Evolutionary conservation across 164 flowering plant species (phyloP), one percentile per base, ranked within the genome.

Genomic region (Buxus sempervirens): DNA sequence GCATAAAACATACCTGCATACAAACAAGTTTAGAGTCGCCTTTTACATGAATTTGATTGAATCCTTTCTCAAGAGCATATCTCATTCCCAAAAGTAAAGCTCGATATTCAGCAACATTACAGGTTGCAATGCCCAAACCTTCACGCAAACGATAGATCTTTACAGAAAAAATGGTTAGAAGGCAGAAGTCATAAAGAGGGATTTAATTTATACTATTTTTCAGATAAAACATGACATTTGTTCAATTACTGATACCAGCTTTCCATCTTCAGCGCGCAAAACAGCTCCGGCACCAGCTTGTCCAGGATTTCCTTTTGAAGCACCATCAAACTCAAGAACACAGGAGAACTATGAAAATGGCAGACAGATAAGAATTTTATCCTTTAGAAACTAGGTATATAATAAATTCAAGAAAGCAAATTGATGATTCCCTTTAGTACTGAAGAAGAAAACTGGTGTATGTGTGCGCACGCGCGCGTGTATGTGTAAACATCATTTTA

Each of bases 261-360:
- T 84, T 71, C 97, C 97, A 88, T 87, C 85, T 53, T 75, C 82
- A 21, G 86, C 73, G 56, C 91, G 86, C 65, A 95, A 72, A 28
- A 95, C 74, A 72, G 89, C 99, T 66, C 92, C 98, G 51, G 98
- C 97, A 66, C 97, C 98, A 76, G 95, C 88, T 76, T 23, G 82
- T 72, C 99, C 98, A 69, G 99, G 98, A 79, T 96, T 96, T 72
- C 97, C 96, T 79, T 90, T 95, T 59, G 97, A 87, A 62, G 97
- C 97, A 69, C 99, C 99, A 83, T 96, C 98, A 80, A 96, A 93
- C 82, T 92, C 88, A 65, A 95, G 78, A 71, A 78, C 61, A 75
- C 91, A 92, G 38, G 86, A 78, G 0, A 41, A 67, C 96, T 92
- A 66, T 58, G 77, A 69, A 70, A 15, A 62, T 28, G 32, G n/a